Evolutionary conservation across 1,284 basidiomycete species (phyloP).

Genomic region (Waitea zeae): DNA sequence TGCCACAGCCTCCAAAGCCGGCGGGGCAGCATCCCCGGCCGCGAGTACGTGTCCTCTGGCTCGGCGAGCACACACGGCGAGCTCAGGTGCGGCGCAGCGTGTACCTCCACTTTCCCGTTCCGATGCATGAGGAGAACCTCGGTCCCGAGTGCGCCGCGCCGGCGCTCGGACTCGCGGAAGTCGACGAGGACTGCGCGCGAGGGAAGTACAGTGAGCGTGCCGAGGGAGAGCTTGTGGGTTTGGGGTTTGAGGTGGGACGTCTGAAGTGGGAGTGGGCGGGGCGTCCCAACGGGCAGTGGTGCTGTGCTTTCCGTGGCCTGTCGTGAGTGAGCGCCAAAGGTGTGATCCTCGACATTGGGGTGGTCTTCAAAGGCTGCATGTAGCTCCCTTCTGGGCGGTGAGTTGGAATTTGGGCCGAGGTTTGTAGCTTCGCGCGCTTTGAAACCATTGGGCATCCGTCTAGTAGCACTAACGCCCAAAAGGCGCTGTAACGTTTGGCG

Average conservation of each 20-base stretch:
- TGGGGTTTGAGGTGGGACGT: constrained; percentile 21
- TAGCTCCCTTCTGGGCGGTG: neutral
- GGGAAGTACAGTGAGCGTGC: constrained; percentile 28
- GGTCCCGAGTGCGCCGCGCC: constrained; percentile 24
- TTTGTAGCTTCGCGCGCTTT: neutral
- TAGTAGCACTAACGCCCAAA: neutral
- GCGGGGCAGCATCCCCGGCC: constrained; percentile 18
- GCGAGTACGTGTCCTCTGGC: constrained; percentile 16
- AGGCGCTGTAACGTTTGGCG: neutral
- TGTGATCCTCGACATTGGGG: neutral
- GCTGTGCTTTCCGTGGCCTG: neutral
- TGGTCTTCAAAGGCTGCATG: neutral
- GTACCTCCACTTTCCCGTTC: constrained; percentile 20
- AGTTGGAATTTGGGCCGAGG: neutral
- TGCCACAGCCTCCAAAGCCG: constrained; percentile 26
- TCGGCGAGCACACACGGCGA: constrained; percentile 28
- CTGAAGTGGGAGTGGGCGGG: constrained; percentile 17
- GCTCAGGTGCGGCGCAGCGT: constrained; percentile 28
- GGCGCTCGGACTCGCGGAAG: constrained; percentile 33
- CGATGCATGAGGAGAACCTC: constrained; percentile 27
- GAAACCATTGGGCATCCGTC: neutral
- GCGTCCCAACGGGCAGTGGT: constrained; percentile 7
- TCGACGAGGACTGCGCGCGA: constrained; percentile 31
- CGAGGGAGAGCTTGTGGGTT: constrained; percentile 28
- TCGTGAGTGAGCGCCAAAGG: too few species aligned